Conservation (phyloP, 768 basidiomycete species). For the Pisolithus orientalis region DNA sequence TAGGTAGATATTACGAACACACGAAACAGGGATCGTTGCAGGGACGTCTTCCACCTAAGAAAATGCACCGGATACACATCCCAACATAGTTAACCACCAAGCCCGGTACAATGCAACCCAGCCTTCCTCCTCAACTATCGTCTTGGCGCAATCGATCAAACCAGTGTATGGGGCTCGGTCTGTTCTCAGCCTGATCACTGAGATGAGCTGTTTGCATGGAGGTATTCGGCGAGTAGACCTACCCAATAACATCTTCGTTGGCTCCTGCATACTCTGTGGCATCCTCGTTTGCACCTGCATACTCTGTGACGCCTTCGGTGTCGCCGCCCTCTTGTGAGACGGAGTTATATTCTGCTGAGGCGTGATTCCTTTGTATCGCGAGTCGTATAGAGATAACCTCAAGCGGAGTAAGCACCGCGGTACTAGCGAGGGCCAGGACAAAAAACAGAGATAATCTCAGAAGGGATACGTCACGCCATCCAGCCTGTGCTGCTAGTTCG, state of each 20-base stretch:
- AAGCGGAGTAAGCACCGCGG: background rate
- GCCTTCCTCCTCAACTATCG: slow-evolving; percentile 78
- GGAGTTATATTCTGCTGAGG: slow-evolving; percentile 32
- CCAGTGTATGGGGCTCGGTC: slow-evolving; percentile 79
- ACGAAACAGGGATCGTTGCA: background rate
- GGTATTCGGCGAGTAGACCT: background rate
- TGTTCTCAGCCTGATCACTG: slow-evolving; percentile 49
- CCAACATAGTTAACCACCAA: slow-evolving; percentile 79
- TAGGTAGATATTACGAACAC: no score
- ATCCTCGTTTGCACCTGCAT: background rate
- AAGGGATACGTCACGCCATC: slow-evolving; percentile 23
- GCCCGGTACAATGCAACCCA: slow-evolving; percentile 67
- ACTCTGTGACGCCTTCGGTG: background rate
- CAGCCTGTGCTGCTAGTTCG: slow-evolving; percentile 4
- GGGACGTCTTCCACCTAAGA: slow-evolving; percentile 14
- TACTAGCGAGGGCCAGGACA: slow-evolving; percentile 28
- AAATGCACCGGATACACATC: slow-evolving; percentile 48
- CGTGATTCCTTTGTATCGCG: background rate
- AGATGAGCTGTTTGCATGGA: background rate
- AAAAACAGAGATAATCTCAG: slow-evolving; percentile 34
- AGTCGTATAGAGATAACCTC: slow-evolving; percentile 3
- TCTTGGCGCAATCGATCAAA: slow-evolving; percentile 66
- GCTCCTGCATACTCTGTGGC: background rate
- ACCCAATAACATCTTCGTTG: slow-evolving; percentile 1
- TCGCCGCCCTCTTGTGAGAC: slow-evolving; percentile 58